Evolutionary conservation across 2,329 filamentous ascomycete species (phyloP), one percentile per base, ranked within the genome.

Genomic region (Elsinoe ampelina): DNA sequence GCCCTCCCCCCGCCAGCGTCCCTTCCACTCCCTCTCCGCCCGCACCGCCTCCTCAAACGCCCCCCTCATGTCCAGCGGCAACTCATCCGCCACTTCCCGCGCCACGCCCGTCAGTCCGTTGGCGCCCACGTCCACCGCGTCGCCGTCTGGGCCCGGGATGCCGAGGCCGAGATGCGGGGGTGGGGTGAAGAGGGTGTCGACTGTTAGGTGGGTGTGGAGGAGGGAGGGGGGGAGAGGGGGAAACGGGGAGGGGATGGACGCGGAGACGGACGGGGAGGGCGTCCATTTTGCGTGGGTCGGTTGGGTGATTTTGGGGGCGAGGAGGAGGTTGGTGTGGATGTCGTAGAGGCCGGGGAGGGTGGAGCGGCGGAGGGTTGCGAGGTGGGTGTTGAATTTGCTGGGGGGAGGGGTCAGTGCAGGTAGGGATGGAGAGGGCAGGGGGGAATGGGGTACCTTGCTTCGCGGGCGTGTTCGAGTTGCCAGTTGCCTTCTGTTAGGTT

Each of bases 401-500:
- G 12, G 4, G 26, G 26, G 54, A 39, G 54, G 17, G 48, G 59
- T 52, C 60, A 61, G 61, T 64, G 60, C 15, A 19, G 50, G 10
- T 5, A 48, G 35, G 57, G 65, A 58, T 61, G 42, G 26, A 55
- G 38, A 34, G 19, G 36, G 41, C 13, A 42, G 4, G n/a, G 10
- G n/a, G 17, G 32, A 12, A 39, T 73, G n/a, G 79, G 22, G 65
- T 78, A 95, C 90, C 87, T 92, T 57, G 92, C 89, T 69, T 92
- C 89, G 52, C 87, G 83, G 26, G 91, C 90, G 72, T 98, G 93
- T 73, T 97, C 90, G 58, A 93, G 77, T 80, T 95, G 93, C 93
- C 93, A 98, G 70, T 97, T 98, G 58, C 86, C 83, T 64, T 95
- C 89, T 55, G 91, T 97, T 58, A 97, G 86, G 59, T 90, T 86